Base-by-base conservation (phyloP, 192 early-diverging fungal genomes). In the Coemansia sp. region DNA sequence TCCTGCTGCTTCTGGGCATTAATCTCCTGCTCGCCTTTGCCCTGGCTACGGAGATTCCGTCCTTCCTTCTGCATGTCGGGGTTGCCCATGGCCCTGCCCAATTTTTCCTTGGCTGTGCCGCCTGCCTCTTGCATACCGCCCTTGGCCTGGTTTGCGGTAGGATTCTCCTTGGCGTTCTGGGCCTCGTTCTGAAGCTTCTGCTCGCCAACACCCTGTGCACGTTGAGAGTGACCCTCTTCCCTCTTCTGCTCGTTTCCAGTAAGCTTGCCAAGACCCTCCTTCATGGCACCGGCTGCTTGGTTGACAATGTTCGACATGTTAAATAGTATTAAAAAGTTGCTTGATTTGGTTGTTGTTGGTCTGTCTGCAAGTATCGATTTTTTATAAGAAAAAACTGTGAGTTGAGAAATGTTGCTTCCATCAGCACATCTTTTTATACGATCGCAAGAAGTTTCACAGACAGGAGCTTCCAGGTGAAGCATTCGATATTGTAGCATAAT, bases 41-140 rank as follows among this genome's bases (percentile, higher is more conserved):
- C 71, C 54, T 73, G 34, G 7, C 55, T 65, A 7, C 60, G 71
- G 19, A 58, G 22, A 2, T 54, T 22, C 44, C 60, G 64, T 21
- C 69, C 69, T 24, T 73, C 49, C 7, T 34, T 25, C 50, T 61
- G 22, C 54, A 52, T 67, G 34, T 25, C 24, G 2, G 61, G 38
- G 56, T 66, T 73, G 32, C 65, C 65, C 27, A 51, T 55, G 18
- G 57, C 53, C 44, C 64, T 54, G 61, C 71, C 71, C 5, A 68
- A 0, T 18, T 67, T 64, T 28, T 68, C 56, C 52, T 63, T 68
- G 60, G 56, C 61, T 4, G 55, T 59, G 24, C 64, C 71, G 32
- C 32, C 62, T 21, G 61, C 60, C 12, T 60, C 54, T 6, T 69
- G 48, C 23, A 44, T 6, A 18, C 48, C 60, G 1, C 41, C 22